phyloP scores from a whole-genome alignment of 2,329 filamentous ascomycete genomes.

The Colletotrichum sansevieriae region DNA sequence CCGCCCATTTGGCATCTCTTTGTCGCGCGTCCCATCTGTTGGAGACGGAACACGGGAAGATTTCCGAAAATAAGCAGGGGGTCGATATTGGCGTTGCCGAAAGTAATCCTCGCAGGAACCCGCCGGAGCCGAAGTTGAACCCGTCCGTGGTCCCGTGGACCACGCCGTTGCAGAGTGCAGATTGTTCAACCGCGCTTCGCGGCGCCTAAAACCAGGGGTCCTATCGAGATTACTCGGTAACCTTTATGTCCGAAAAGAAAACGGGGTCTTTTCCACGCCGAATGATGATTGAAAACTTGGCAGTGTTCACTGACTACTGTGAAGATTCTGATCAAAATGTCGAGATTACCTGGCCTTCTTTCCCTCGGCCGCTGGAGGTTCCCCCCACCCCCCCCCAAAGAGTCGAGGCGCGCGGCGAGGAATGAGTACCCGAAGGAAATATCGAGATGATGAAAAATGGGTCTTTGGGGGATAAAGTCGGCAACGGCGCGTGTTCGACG shows the following conservation, averaged over 20 bases:
- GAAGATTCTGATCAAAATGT: too few species aligned
- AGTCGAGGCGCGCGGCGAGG: background rate
- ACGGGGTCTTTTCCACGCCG: too few species aligned
- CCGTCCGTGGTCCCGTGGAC: slow-evolving; percentile 1
- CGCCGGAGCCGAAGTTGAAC: slow-evolving; percentile 33
- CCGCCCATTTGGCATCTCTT: slow-evolving; percentile 9
- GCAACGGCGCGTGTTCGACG: background rate
- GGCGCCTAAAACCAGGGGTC: slow-evolving; percentile 7
- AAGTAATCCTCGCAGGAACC: slow-evolving; percentile 1
- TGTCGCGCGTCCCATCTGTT: background rate
- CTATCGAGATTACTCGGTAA: too few species aligned
- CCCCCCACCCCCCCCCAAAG: background rate
- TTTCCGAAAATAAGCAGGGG: slow-evolving; percentile 23
- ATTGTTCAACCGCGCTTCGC: slow-evolving; percentile 20
- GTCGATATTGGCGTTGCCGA: slow-evolving; percentile 30
- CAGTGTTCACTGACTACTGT: too few species aligned
- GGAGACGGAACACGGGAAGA: slow-evolving; percentile 24
- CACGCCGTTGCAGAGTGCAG: background rate
- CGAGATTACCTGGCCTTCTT: slow-evolving; percentile 3
- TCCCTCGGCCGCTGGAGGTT: slow-evolving; percentile 8
- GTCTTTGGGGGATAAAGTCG: background rate
- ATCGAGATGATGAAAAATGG: too few species aligned
- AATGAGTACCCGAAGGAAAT: background rate
- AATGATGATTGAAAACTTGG: too few species aligned
- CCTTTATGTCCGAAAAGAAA: too few species aligned